These are phyloP conservation scores for Helicocarpus griseus DNA, from an alignment of 2,329 filamentous ascomycete genomes.

Conservation along the genomic window DNA sequence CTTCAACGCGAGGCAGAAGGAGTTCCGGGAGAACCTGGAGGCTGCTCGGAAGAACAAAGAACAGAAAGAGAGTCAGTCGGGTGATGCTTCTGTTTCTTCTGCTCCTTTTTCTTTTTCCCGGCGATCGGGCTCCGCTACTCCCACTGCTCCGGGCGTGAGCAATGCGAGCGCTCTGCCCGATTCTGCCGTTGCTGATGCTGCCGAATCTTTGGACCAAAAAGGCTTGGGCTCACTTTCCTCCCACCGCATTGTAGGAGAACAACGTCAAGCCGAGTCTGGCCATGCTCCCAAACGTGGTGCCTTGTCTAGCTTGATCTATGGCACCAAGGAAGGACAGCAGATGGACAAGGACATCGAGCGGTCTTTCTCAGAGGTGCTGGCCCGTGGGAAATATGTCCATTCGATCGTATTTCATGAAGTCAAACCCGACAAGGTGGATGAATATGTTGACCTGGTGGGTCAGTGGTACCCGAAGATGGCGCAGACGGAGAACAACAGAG, in stretches of 20 bases:
- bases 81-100: constrained; percentile 38
- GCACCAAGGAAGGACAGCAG: constrained; percentile 88
- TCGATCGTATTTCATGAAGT: constrained; percentile 96
- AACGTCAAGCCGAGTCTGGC: constrained; percentile 34
- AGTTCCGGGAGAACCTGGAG: constrained; percentile 74
- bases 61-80: constrained; percentile 72
- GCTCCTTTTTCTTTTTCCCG: constrained; percentile 26
- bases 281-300: constrained; percentile 58
- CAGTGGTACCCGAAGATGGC: constrained; percentile 90
- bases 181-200: constrained; percentile 29
- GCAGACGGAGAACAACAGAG: constrained; percentile 73
- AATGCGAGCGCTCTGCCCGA: constrained; percentile 29
- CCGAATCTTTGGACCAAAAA: constrained; percentile 31
- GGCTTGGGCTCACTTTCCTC: constrained; percentile 53
- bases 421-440: constrained; percentile 88
- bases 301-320: constrained; percentile 85
- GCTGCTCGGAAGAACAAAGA: constrained; percentile 66
- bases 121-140: constrained; percentile 19
- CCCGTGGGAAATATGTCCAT: constrained; percentile 95
- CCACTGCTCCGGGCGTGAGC: constrained; percentile 37
- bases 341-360: constrained; percentile 93
- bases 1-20: constrained; percentile 76
- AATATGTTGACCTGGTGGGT: constrained; percentile 84
- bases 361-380: constrained; percentile 89
- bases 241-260: constrained; percentile 44